Base-by-base conservation (phyloP, 768 basidiomycete genomes). In the Mycena pura region DNA sequence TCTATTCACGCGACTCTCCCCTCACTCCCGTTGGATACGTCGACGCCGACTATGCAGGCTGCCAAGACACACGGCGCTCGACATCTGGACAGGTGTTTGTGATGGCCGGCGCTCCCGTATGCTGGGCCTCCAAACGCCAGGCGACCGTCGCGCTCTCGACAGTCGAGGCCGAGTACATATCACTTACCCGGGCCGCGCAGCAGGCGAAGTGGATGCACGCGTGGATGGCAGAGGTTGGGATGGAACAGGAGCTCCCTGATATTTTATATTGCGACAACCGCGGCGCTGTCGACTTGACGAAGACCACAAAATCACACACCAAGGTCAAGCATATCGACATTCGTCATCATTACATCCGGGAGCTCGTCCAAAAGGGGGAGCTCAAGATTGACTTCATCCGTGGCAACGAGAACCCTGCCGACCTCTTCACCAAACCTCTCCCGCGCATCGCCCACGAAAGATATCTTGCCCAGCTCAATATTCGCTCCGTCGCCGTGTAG, bases 241-340 rank as follows among this genome's bases (percentile, higher is more conserved):
- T 48, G 21, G 13, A n/a, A 7, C 47, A 48, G 2, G 6, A 11
- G 9, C 29, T 29, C n/a, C 31, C 47, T 2, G 47, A 21, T 7
- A 11, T 9, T 21, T 6, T 44, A 13, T 44, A n/a, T 17, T 21
- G 43, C 21, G 43, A 44, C 29, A 48, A 48, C 22, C 9, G 31
- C 19, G 47, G 47, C n/a, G 31, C 47, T 10, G 47, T 48, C 4
- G 19, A 31, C 29, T 32, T 48, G 9, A 48, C 47, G 13, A 5
- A 6, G 1, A 48, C 31, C n/a, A 48, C 47, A 7, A 29, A 32
- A 29, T 32, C 31, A 11, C 47, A 48, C 47, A 29, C 31, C 47
- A 48, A 48, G n/a, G 11, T 48, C 31, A 48, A 48, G 19, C 47
- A 48, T 21, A 32, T 48, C 29, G 47, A 48, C 31, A 48, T 48